Percentiles rank a stretch among this genome's conserved stretches.
Evolutionary conservation across 805 yeast species (phyloP).

Genomic region (Candida quercuum): DNA sequence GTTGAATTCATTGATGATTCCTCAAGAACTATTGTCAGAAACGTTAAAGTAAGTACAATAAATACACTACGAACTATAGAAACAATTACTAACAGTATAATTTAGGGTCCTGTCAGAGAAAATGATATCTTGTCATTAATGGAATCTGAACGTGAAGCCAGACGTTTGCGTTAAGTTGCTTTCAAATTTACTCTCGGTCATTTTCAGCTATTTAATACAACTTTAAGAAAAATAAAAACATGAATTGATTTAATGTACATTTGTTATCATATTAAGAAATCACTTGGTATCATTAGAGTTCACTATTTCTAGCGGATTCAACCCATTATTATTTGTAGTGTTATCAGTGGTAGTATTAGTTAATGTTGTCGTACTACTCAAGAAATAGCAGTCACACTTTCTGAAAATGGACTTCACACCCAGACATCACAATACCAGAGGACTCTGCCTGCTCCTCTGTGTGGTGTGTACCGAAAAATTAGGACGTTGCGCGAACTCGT

Average conservation of each 20-base stretch:
- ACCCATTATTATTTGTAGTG: too few species aligned
- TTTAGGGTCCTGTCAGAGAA: constrained; percentile 87
- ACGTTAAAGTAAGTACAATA: constrained; percentile 54
- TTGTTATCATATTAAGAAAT: constrained; percentile 19
- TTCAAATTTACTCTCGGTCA: constrained; percentile 16
- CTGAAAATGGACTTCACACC: constrained; percentile 5
- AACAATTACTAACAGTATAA: constrained; percentile 8
- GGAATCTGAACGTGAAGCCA: constrained; percentile 99
- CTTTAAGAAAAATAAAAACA: constrained; percentile 9
- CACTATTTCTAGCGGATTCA: not conserved
- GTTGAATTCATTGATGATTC: constrained; percentile 95
- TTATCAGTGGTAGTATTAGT: too few species aligned
- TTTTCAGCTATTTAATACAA: constrained; percentile 13
- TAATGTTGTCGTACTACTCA: too few species aligned
- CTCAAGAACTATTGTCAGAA: constrained; percentile 93
- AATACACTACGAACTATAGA: not conserved
- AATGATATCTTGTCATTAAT: constrained; percentile 97
- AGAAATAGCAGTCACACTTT: constrained; percentile 15
- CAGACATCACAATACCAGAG: constrained; percentile 8
- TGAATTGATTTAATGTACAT: constrained; percentile 25
- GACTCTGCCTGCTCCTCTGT: not conserved
- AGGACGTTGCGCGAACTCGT: not conserved
- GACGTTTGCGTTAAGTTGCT: constrained; percentile 72
- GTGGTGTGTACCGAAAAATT: not conserved
- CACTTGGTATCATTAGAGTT: constrained; percentile 1